Percentiles rank a stretch among this genome's conserved stretches.
phyloP scores from a whole-genome alignment of 1,284 basidiomycete species.

The Prillingera fragicola region DNA sequence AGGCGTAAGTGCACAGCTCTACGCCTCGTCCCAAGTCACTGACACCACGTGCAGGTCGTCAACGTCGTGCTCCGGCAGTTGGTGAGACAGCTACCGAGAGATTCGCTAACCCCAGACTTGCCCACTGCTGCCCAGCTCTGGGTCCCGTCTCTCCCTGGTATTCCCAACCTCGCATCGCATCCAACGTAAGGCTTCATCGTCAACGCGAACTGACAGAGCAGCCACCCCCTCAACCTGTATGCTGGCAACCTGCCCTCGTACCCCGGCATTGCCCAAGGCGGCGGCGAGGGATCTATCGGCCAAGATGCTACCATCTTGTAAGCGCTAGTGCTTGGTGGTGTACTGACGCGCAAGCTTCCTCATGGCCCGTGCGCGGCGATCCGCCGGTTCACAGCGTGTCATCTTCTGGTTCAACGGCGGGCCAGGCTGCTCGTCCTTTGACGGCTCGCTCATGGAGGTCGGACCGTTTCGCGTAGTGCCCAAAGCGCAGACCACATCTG shows the following conservation, averaged over 20 bases:
- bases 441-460: conserved; percentile 96
- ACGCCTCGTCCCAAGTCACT: too few relatives aligned
- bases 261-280: conserved; percentile 53
- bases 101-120: conserved; percentile 20
- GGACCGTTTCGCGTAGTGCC: conserved; percentile 76
- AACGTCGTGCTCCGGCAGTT: too few relatives aligned
- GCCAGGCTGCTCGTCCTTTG: conserved; percentile 94
- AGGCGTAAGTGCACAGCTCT: too few relatives aligned
- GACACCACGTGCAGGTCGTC: too few relatives aligned
- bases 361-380: conserved; percentile 77
- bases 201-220: conserved; percentile 14
- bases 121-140: conserved; percentile 73
- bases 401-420: conserved; percentile 98
- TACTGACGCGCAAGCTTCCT: conserved; percentile 60
- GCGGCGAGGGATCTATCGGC: conserved; percentile 40
- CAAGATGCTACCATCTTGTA: conserved; percentile 47
- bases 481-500: conserved; percentile 41
- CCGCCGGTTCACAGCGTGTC: conserved; percentile 78
- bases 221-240: conserved; percentile 68
- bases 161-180: conserved; percentile 55
- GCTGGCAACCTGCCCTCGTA: conserved; percentile 77
- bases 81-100: too few relatives aligned
- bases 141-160: conserved; percentile 66
- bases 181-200: conserved; percentile 37
- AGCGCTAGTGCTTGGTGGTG: conserved; percentile 48